Evolutionary conservation across 306 rosid genomes (phyloP).

Genomic region (Hylodesmum podocarpum): DNA sequence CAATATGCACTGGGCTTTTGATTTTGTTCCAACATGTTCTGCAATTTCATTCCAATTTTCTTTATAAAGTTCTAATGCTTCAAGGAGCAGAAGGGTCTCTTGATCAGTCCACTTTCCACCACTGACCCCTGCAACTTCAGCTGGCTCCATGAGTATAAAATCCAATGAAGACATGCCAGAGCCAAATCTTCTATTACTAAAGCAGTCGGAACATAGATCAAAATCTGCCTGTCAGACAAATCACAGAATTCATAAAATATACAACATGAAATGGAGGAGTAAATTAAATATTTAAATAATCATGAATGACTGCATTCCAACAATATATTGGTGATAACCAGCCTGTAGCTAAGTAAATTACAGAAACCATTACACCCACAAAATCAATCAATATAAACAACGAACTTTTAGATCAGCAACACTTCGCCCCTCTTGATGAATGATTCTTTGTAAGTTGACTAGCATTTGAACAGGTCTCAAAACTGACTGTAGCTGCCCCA

Average conservation of each 20-base stretch:
- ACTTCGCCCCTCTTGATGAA: slow-evolving; percentile 20
- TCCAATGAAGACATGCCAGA: slow-evolving; percentile 85
- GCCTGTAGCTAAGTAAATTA: not conserved
- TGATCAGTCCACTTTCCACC: slow-evolving; percentile 99
- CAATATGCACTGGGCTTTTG: slow-evolving; percentile 90
- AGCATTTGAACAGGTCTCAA: slow-evolving; percentile 14
- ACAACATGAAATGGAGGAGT: slow-evolving; percentile 5
- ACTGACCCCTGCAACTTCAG: slow-evolving; percentile 77
- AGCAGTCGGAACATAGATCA: slow-evolving; percentile 89
- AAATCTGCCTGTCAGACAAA: slow-evolving; percentile 86
- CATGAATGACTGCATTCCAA: not conserved
- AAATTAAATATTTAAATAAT: slow-evolving; percentile 2
- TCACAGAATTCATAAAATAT: slow-evolving; percentile 40
- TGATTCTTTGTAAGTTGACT: slow-evolving; percentile 10
- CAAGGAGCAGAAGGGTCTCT: slow-evolving; percentile 95
- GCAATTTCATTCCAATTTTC: slow-evolving; percentile 97
- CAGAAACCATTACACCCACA: slow-evolving; percentile 15
- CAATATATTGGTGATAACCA: slow-evolving; percentile 5
- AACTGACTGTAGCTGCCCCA: slow-evolving; percentile 2
- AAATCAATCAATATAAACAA: slow-evolving; percentile 1
- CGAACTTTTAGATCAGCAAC: not conserved
- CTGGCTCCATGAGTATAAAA: slow-evolving; percentile 98
- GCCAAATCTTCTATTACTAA: slow-evolving; percentile 76
- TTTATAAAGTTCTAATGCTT: slow-evolving; percentile 88
- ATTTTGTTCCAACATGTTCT: slow-evolving; percentile 92